A percentile compares a stretch with the other conserved stretches of the same genome.
Evolutionary conservation across 2,329 filamentous ascomycete species (phyloP).

Genomic region (Ceratocystis eucalypticola): DNA sequence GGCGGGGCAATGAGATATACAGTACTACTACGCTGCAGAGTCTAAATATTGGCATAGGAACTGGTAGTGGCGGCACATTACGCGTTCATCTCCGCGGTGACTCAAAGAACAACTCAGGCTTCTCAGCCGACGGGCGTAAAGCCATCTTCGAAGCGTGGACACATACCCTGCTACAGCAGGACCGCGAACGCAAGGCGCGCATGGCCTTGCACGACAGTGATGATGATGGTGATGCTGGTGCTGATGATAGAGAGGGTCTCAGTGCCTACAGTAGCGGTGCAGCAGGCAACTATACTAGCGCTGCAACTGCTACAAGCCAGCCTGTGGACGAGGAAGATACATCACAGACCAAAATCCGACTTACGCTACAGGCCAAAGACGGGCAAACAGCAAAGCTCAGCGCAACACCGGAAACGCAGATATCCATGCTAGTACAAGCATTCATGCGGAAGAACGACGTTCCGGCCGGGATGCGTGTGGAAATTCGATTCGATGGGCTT

Average conservation of each 20-base stretch:
- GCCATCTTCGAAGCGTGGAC: constrained; percentile 73
- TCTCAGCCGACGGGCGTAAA: constrained; percentile 37
- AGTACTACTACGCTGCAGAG: constrained; percentile 59
- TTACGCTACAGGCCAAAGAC: constrained; percentile 42
- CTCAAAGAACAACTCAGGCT: constrained; percentile 30
- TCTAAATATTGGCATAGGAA: constrained; percentile 43
- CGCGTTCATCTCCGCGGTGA: constrained; percentile 30
- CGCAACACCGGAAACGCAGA: constrained; percentile 41
- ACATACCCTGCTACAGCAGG: constrained; percentile 41
- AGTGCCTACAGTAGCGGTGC: not conserved
- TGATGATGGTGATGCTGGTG: not conserved
- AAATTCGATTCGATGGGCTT: constrained; percentile 65
- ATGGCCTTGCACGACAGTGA: not conserved
- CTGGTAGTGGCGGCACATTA: constrained; percentile 24
- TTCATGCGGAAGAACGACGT: constrained; percentile 46
- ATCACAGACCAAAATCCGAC: constrained; percentile 29
- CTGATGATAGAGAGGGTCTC: constrained; percentile 1
- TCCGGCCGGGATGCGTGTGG: constrained; percentile 38
- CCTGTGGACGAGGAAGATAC: constrained; percentile 13
- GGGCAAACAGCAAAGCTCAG: constrained; percentile 37
- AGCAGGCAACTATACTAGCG: not conserved
- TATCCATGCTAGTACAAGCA: constrained; percentile 47
- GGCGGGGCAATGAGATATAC: constrained; percentile 59
- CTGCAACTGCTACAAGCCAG: not conserved
- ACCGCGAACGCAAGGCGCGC: constrained; percentile 30